phyloP scores from a whole-genome alignment of 805 yeast species.

The Nakazawaea populi region DNA sequence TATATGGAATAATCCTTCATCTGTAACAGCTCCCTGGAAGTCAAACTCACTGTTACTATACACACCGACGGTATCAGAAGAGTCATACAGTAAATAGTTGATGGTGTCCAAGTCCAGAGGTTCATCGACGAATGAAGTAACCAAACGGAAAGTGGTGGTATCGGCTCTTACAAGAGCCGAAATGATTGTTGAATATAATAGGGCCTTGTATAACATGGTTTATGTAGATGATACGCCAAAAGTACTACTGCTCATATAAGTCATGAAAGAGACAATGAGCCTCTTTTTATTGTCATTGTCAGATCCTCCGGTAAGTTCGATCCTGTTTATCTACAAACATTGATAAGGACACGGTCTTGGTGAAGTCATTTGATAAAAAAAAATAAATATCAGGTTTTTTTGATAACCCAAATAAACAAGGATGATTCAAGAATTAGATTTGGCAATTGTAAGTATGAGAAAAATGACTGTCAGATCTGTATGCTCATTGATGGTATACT shows the following conservation, averaged over 20 bases:
- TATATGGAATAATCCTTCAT: slow-evolving; percentile 4
- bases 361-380: not conserved
- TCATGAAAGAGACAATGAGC: not conserved
- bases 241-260: not conserved
- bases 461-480: not conserved
- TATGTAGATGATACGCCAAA: not conserved
- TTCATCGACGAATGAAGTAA: not conserved
- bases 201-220: not conserved
- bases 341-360: not conserved
- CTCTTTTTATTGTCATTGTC: not conserved
- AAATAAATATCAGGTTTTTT: too few relatives aligned
- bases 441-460: not conserved
- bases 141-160: slow-evolving; percentile 1
- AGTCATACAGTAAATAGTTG: slow-evolving; percentile 5
- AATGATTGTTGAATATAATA: not conserved
- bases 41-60: not conserved
- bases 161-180: not conserved
- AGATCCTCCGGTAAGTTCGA: slow-evolving; percentile 1
- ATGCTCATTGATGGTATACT: not conserved
- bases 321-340: not conserved
- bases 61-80: slow-evolving; percentile 1
- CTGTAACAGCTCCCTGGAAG: slow-evolving; percentile 3
- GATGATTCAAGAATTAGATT: not conserved
- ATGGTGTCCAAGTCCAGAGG: slow-evolving; percentile 4
- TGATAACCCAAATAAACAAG: not conserved